Base-by-base conservation (phyloP, 306 rosid genomes). In the Vachellia pachyceras region DNA sequence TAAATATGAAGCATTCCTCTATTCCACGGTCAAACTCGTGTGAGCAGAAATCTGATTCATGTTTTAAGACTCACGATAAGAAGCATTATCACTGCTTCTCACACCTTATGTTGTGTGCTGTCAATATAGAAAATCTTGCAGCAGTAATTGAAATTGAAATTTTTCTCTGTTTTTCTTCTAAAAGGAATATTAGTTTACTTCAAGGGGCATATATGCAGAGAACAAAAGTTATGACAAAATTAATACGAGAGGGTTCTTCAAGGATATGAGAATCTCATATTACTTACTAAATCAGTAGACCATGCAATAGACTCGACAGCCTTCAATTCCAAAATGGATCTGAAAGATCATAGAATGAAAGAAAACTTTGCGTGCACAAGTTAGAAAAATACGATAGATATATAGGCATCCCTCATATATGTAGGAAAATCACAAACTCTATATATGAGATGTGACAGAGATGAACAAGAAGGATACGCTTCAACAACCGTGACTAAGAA, bases 261-360 rank as follows among this genome's bases (percentile, higher is more conserved):
- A 23, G 25, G 18, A 25, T 25, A 12, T 4, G 18, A 17, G 41
- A 71, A 77, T 5, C 14, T 64, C n/a, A 64, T 20, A 49, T 41
- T 22, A 87, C 92, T 88, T 87, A 90, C 97, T 74, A 92, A 81
- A 55, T 85, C 78, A 22, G 83, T 23, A 47, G 91, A 85, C 91
- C 91, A 50, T 50, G 22, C 77, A 9, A 88, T 73, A 22, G 92
- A 90, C 67, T 88, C 91, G 78, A 92, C 68, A 13, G 52, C 75
- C 90, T 84, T 85, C 73, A 80, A 72, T 81, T 92, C 97, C 39
- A 86, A 1, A 17, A 88, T 14, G 42, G 90, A 89, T 77, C 97
- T 92, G 76, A 79, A 65, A 72, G n/a, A 82, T 81, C 63, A 82
- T 73, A 81, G 61, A 82, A 58, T 69, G 35, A 80, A 80, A 80